Conservation (phyloP, 768 basidiomycete genomes). For the Russula abietina region DNA sequence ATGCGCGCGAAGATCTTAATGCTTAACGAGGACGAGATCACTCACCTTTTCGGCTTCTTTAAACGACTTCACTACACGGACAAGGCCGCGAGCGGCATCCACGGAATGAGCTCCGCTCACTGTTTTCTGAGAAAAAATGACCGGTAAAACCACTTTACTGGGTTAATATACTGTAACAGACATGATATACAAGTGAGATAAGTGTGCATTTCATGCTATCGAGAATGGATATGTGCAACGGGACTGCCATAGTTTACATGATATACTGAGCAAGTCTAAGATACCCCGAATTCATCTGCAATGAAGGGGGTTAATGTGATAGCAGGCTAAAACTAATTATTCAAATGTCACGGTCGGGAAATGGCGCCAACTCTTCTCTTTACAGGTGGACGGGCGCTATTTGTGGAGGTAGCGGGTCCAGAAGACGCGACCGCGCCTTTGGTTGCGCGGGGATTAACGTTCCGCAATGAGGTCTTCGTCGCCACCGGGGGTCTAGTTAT, state of each 20-base stretch:
- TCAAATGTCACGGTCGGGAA: constrained; percentile 12
- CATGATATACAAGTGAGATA: not conserved
- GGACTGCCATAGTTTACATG: constrained; percentile 16
- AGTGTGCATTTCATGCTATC: constrained; percentile 1
- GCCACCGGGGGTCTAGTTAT: constrained; percentile 3
- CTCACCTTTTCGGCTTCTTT: too few relatives aligned
- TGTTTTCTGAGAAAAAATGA: too few relatives aligned
- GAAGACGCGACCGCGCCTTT: constrained; percentile 1
- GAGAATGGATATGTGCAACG: constrained; percentile 4
- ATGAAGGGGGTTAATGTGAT: constrained; percentile 1
- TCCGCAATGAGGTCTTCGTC: constrained; percentile 19
- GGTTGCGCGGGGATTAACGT: constrained; percentile 4
- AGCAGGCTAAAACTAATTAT: not conserved
- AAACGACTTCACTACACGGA: too few relatives aligned
- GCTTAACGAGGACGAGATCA: too few relatives aligned
- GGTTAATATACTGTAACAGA: not conserved
- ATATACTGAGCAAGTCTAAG: constrained; percentile 7
- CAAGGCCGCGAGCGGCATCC: not conserved
- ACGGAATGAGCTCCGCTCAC: not conserved
- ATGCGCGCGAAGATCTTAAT: too few relatives aligned
- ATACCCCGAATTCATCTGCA: not conserved
- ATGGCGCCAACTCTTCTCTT: not conserved
- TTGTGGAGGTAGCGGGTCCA: constrained; percentile 1
- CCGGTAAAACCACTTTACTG: not conserved
- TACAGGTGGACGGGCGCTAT: constrained; percentile 2